Evolutionary conservation across 805 yeast genomes (phyloP).

Genomic region (Metschnikowia picachoensis): DNA sequence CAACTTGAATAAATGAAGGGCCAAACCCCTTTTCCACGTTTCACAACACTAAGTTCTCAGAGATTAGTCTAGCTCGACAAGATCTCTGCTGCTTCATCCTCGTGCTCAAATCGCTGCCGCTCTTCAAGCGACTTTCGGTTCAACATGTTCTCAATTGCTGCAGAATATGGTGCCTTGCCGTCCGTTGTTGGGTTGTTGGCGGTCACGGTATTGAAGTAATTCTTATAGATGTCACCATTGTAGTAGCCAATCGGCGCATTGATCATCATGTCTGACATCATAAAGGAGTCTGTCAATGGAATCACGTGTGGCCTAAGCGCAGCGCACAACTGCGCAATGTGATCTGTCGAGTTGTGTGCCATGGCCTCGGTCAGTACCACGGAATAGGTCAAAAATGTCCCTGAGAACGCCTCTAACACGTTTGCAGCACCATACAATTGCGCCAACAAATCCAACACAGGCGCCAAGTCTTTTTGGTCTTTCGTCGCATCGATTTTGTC

Average conservation of each 20-base stretch:
- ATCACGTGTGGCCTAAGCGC: conserved; percentile 60
- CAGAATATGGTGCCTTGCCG: conserved; percentile 61
- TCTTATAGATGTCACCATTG: conserved; percentile 80
- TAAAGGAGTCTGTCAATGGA: conserved; percentile 80
- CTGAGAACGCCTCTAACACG: conserved; percentile 63
- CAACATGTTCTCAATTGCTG: conserved; percentile 38
- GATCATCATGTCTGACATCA: conserved; percentile 73
- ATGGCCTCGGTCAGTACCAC: conserved; percentile 49
- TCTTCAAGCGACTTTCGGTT: conserved; percentile 33
- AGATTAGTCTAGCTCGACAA: conserved; percentile 17
- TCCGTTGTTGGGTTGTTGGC: conserved; percentile 45
- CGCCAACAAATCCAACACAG: conserved; percentile 51
- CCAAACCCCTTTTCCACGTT: no score
- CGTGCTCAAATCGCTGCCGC: conserved; percentile 38
- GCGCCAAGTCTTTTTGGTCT: conserved; percentile 40
- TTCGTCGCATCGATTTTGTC: conserved; percentile 31
- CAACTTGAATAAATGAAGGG: no score
- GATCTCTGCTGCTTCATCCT: conserved; percentile 29
- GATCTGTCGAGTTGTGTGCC: conserved; percentile 41
- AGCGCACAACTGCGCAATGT: conserved; percentile 31
- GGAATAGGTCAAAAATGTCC: conserved; percentile 64
- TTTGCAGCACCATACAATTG: conserved; percentile 55
- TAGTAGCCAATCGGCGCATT: conserved; percentile 79
- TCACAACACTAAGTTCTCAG: no score
- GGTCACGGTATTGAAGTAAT: conserved; percentile 60